Conservation (phyloP, 306 rosid genomes). For the Quillaja saponaria region DNA sequence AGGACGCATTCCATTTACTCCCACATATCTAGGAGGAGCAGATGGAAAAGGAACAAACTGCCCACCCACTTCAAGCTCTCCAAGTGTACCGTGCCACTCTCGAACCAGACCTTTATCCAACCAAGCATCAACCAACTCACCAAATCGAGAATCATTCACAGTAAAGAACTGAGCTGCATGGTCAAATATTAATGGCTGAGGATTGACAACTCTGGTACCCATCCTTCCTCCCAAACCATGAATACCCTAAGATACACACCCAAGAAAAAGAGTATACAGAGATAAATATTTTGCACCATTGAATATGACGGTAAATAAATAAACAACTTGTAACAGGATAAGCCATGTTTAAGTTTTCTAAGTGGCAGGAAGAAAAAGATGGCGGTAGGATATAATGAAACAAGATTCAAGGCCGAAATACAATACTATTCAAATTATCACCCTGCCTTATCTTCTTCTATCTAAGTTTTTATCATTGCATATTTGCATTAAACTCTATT, state of each 20-base stretch:
- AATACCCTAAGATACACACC: constrained; percentile 67
- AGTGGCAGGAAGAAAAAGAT: no score
- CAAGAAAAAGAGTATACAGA: constrained; percentile 4
- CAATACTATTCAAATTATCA: no score
- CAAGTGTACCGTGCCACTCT: constrained; percentile 73
- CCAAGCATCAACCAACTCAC: constrained; percentile 66
- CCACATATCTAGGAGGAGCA: constrained; percentile 61
- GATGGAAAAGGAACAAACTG: constrained; percentile 61
- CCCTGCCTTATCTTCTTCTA: no score
- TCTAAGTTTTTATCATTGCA: no score
- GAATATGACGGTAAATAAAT: not conserved
- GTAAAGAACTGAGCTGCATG: constrained; percentile 97
- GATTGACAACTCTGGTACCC: constrained; percentile 78
- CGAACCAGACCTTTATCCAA: constrained; percentile 63
- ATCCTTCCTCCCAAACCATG: constrained; percentile 95
- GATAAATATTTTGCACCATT: not conserved
- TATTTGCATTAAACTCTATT: no score
- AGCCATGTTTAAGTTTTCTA: no score
- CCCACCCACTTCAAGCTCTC: constrained; percentile 79
- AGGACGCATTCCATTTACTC: constrained; percentile 74
- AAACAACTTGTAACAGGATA: not conserved
- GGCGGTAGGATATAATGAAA: no score
- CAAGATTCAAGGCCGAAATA: no score
- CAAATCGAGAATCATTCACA: constrained; percentile 57
- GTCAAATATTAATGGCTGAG: constrained; percentile 64